These are phyloP conservation scores for Podospora comata DNA, from an alignment of 495 filamentous ascomycete species.

Conservation along the genomic window DNA sequence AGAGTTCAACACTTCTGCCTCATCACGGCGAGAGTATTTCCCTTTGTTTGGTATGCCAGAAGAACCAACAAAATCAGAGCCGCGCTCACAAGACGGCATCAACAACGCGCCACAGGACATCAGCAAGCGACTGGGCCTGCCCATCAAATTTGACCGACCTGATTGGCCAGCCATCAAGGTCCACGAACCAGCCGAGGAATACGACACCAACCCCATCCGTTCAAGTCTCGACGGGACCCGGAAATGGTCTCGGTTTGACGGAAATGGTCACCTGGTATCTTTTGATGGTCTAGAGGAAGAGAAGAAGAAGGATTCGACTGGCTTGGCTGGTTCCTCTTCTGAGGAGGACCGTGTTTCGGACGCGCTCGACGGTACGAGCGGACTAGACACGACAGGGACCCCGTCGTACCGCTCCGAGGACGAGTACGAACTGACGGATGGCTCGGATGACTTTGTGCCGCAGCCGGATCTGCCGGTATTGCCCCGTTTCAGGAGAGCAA, in stretches of 20 bases:
- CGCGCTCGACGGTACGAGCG: neutral
- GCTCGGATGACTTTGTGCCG: conserved; percentile 16
- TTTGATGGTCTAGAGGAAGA: neutral
- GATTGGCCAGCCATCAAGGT: conserved; percentile 23
- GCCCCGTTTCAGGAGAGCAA: conserved; percentile 28
- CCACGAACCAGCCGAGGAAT: conserved; percentile 20
- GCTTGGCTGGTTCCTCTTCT: neutral
- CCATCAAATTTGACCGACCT: conserved; percentile 8
- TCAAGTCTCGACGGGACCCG: conserved; percentile 1
- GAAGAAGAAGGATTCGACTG: neutral
- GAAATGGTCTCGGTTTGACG: neutral
- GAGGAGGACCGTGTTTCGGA: neutral
- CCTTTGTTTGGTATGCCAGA: neutral
- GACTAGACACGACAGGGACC: neutral
- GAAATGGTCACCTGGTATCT: neutral
- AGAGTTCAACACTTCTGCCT: neutral
- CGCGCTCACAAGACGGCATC: neutral
- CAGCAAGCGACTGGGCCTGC: neutral
- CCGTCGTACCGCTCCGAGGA: conserved; percentile 9
- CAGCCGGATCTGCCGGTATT: conserved; percentile 23
- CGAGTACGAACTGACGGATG: conserved; percentile 25
- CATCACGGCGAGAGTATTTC: neutral
- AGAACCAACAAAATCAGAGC: neutral
- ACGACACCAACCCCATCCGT: neutral
- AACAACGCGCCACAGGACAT: neutral